Evolutionary conservation across 495 filamentous ascomycete genomes (phyloP), one percentile per base, ranked within the genome.

Genomic region (Elaphomyces granulatus): DNA sequence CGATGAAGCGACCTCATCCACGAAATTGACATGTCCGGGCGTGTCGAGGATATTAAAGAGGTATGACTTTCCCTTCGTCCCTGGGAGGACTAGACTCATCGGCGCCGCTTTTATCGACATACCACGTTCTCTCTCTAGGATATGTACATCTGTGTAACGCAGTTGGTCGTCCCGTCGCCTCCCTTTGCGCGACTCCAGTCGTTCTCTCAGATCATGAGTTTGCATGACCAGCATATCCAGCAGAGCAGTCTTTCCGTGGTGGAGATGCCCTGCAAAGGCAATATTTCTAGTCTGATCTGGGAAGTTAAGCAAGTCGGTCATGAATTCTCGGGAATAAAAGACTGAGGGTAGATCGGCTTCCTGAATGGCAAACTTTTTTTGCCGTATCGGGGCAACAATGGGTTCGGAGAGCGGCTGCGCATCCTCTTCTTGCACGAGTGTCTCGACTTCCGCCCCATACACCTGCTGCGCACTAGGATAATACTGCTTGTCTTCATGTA

Each of bases 401-500:
- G 90, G 90, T 49, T 94, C 77, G 3, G 81, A 77, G 17, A 98
- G 70, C 32, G 86, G 80, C 52, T 98, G 90, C 41, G 87, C 78
- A 73, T 98, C 90, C 62, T 96, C 90, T 55, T 98, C 92, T 49
- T 96, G 83, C 9, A 98, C 92, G 61, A 95, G 58, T 15, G 87
- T 87, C 65, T 98, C 90, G 42, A 98, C 90, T 56, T 83, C 87
- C 41, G 77, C 72, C 19, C 92, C 90, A 56, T 95, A 98, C 12
- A 94, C 78, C 51, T 96, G 88, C 47, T 87, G 78, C 20, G 90
- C 92, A 18, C 85, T 94, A 14, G 90, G 92, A 53, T 98, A 98
- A 54, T 98, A 98, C 64, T 96, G 90, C 59, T 98, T 96, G 64
- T 98, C 92, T 66, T 98, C 90, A 56, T 98, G 92, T 20, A 98